Evolutionary conservation across 208 protist genomes (phyloP).

Genomic region (Trypanosoma mega): DNA sequence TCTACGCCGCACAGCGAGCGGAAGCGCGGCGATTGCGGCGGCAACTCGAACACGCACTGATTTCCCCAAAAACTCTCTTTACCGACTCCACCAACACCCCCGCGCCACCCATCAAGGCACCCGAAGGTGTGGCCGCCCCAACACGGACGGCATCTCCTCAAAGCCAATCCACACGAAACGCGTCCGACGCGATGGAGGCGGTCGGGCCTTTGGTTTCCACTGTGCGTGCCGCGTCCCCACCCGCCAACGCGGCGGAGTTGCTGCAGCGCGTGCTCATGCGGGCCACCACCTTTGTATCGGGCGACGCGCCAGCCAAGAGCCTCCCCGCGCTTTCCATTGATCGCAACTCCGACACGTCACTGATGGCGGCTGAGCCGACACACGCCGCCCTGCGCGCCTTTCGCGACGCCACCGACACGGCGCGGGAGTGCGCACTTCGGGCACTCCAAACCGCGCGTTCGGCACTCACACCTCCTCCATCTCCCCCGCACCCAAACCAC

Average conservation of each 20-base stretch:
- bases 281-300: conserved; percentile 14
- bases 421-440: conserved; percentile 10
- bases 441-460: conserved; percentile 10
- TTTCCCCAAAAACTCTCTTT: not conserved
- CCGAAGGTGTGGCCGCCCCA: too few relatives aligned
- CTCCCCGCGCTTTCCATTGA: conserved; percentile 17
- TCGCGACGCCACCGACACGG: conserved; percentile 12
- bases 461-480: not conserved
- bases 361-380: not conserved
- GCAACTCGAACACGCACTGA: not conserved
- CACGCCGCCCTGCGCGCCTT: conserved; percentile 13
- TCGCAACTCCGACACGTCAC: not conserved
- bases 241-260: not conserved
- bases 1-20: conserved; percentile 6
- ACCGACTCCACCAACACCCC: not conserved
- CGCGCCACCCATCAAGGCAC: too few relatives aligned
- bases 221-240: too few relatives aligned
- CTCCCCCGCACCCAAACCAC: not conserved
- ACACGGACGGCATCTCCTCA: too few relatives aligned
- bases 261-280: conserved; percentile 17
- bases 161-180: too few relatives aligned
- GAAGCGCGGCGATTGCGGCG: not conserved
- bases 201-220: too few relatives aligned
- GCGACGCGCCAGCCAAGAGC: not conserved
- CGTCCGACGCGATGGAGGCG: too few relatives aligned